phyloP scores from a whole-genome alignment of 768 basidiomycete species.

The Boletellus ananas region DNA sequence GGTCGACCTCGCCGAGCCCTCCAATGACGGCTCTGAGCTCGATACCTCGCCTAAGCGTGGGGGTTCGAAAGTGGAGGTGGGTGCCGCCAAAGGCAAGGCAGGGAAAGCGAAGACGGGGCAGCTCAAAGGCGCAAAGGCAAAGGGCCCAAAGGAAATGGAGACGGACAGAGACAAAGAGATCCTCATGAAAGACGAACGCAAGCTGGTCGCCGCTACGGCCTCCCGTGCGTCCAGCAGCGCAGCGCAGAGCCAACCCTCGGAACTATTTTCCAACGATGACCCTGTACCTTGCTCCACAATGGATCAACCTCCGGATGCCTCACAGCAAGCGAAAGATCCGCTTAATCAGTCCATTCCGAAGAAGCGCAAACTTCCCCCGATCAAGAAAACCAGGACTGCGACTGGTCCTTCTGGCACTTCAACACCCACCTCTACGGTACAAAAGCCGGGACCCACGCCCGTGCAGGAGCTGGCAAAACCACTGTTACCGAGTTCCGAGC shows the following conservation, averaged over 20 bases:
- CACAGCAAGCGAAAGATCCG: conserved; percentile 28
- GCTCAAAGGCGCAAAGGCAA: conserved; percentile 24
- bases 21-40: conserved; percentile 27
- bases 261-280: conserved; percentile 34
- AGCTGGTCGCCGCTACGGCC: conserved; percentile 18
- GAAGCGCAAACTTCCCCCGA: conserved; percentile 64
- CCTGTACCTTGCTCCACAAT: background rate
- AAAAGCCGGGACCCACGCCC: conserved; percentile 15
- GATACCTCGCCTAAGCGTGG: conserved; percentile 22
- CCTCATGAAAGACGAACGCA: conserved; percentile 42
- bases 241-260: conserved; percentile 27
- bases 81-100: conserved; percentile 23
- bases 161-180: conserved; percentile 32
- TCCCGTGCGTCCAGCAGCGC: conserved; percentile 31
- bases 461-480: conserved; percentile 27
- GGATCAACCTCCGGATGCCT: conserved; percentile 12
- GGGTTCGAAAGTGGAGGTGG: conserved; percentile 19
- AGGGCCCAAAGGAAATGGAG: conserved; percentile 31
- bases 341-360: conserved; percentile 36
- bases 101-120: conserved; percentile 20
- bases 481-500: conserved; percentile 24
- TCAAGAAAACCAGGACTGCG: conserved; percentile 59
- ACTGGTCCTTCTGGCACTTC: conserved; percentile 18
- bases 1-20: conserved; percentile 22
- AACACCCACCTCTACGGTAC: conserved; percentile 23